Conservation (phyloP, 495 filamentous ascomycete genomes). For the Neurospora sp. region DNA sequence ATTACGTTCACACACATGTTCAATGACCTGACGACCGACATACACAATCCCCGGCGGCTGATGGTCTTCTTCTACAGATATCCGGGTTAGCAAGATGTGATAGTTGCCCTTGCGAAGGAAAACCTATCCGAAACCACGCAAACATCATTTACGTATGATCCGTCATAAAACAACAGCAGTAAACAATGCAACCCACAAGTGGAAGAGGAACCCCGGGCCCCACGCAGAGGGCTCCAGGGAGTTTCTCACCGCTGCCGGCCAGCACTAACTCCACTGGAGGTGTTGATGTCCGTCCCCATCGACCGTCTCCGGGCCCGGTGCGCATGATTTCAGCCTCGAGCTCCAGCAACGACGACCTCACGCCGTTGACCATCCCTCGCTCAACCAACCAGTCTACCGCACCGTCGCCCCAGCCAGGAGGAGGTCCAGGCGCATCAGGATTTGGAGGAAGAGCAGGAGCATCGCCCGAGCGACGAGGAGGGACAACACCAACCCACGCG, state of each 20-base stretch:
- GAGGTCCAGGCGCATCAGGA: conserved; percentile 7
- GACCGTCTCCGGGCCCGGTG: neutral
- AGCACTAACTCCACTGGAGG: conserved; percentile 2
- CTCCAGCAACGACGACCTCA: neutral
- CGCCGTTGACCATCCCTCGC: neutral
- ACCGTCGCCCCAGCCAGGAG: neutral
- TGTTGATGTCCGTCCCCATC: neutral
- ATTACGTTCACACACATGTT: neutral
- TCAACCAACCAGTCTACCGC: neutral
- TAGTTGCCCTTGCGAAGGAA: neutral
- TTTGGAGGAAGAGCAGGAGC: conserved; percentile 20
- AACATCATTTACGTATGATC: neutral
- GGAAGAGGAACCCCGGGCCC: conserved; percentile 17
- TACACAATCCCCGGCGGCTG: neutral
- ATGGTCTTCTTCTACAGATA: neutral
- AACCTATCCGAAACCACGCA: neutral
- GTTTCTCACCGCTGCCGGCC: conserved; percentile 43
- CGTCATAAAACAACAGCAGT: neutral
- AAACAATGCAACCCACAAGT: conserved; percentile 40
- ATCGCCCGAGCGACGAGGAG: conserved; percentile 31
- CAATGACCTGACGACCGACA: neutral
- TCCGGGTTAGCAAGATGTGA: neutral
- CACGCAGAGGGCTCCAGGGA: conserved; percentile 40
- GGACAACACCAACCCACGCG: conserved; percentile 9
- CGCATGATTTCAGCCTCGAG: neutral